phyloP scores from a whole-genome alignment of 257 asterid species.

The Ilex asprella region DNA sequence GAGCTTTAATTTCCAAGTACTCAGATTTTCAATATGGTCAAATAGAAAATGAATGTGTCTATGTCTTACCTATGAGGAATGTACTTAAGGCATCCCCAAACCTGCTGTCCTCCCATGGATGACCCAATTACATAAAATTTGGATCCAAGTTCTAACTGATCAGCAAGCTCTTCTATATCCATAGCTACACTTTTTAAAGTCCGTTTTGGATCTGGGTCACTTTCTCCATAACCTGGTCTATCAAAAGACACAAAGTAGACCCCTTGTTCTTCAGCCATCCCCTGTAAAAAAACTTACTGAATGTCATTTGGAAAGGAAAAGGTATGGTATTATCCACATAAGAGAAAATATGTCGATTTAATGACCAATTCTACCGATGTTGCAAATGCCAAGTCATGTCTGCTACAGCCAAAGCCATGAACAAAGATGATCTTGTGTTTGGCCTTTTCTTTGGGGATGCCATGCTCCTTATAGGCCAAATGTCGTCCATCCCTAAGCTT shows the following conservation, averaged over 20 bases:
- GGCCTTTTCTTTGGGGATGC: neutral
- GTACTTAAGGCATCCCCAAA: slow-evolving; percentile 78
- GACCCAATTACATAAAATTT: slow-evolving; percentile 52
- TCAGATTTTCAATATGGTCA: no score
- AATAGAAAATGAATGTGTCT: no score
- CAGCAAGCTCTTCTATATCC: slow-evolving; percentile 73
- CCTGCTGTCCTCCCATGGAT: slow-evolving; percentile 69
- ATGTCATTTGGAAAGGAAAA: slow-evolving; percentile 1
- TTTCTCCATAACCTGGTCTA: slow-evolving; percentile 80
- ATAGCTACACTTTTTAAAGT: slow-evolving; percentile 42
- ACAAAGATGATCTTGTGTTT: neutral
- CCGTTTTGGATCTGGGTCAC: slow-evolving; percentile 68
- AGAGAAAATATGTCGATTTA: no score
- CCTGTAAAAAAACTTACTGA: slow-evolving; percentile 22
- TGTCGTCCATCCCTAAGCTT: neutral
- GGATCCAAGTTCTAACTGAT: slow-evolving; percentile 48
- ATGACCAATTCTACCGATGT: neutral
- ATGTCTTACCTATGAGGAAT: slow-evolving; percentile 48
- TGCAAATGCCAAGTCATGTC: neutral
- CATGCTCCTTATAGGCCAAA: neutral
- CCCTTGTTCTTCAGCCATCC: slow-evolving; percentile 45
- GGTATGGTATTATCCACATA: no score
- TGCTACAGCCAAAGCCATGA: neutral
- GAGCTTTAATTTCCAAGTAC: no score
- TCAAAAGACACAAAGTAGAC: slow-evolving; percentile 59